Percentiles rank a stretch among this genome's conserved stretches.
Evolutionary conservation across 2,329 filamentous ascomycete species (phyloP).

Genomic region (Nigrospora sphaerica): DNA sequence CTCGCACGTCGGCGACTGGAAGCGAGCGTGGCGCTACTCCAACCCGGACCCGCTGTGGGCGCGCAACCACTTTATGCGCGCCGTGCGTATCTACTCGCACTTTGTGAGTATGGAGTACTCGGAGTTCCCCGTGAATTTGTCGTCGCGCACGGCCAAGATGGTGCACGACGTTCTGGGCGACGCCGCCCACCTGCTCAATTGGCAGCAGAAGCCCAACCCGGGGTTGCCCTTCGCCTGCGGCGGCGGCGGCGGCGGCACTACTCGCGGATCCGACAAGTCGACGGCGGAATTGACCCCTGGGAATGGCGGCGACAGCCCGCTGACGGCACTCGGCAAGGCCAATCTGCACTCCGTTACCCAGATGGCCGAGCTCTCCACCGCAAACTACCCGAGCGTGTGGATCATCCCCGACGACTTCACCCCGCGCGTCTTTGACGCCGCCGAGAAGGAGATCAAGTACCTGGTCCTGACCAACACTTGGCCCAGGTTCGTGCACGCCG

Average conservation of each 20-base stretch:
- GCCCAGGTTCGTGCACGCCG: constrained; percentile 19
- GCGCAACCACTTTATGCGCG: constrained; percentile 8
- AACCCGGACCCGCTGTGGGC: neutral
- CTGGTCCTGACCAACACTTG: constrained; percentile 22
- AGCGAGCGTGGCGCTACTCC: constrained; percentile 11
- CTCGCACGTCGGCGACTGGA: constrained; percentile 38
- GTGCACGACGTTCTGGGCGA: constrained; percentile 10
- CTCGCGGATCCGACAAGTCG: neutral
- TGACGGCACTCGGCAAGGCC: constrained; percentile 10
- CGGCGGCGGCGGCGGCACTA: neutral
- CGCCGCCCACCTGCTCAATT: constrained; percentile 8
- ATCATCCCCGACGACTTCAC: constrained; percentile 3
- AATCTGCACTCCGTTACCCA: constrained; percentile 9
- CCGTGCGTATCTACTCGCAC: constrained; percentile 14
- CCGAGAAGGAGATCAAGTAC: constrained; percentile 15
- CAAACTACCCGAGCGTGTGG: constrained; percentile 2
- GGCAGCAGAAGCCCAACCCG: constrained; percentile 3
- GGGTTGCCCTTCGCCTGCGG: constrained; percentile 9
- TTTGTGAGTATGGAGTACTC: constrained; percentile 23
- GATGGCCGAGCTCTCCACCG: constrained; percentile 7
- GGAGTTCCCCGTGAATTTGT: constrained; percentile 13
- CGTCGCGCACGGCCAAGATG: constrained; percentile 10
- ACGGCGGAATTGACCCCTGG: neutral
- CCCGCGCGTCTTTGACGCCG: constrained; percentile 9
- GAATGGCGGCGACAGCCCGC: constrained; percentile 1